These are phyloP conservation scores for Micractinium sp. DNA, from an alignment of 139 green algal species.

Conservation along the genomic window DNA sequence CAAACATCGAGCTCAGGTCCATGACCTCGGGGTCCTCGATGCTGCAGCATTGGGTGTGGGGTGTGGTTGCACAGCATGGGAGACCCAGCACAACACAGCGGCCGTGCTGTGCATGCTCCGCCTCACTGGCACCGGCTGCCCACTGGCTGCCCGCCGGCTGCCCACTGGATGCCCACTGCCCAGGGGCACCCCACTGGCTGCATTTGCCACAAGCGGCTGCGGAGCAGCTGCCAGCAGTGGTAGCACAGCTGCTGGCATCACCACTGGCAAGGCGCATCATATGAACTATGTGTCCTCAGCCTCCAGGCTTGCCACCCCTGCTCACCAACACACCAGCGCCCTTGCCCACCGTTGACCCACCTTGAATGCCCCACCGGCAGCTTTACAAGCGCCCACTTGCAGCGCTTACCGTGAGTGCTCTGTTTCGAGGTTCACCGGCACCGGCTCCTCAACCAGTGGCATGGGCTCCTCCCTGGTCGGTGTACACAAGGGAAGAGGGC, in stretches of 20 bases:
- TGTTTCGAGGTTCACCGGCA: neutral
- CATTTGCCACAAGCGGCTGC: neutral
- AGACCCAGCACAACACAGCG: neutral
- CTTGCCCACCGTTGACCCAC: too few species aligned
- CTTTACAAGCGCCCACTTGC: too few species aligned
- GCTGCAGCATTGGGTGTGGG: neutral
- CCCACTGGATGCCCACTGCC: too few species aligned
- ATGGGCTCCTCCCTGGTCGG: neutral
- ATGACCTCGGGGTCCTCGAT: constrained; percentile 9
- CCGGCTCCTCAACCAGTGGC: neutral
- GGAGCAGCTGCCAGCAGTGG: too few species aligned
- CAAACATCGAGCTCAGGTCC: constrained; percentile 1
- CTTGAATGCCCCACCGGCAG: neutral
- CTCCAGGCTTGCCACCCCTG: too few species aligned
- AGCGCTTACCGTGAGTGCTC: neutral
- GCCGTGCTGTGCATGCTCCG: neutral
- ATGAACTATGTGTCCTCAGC: too few species aligned
- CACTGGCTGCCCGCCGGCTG: too few species aligned
- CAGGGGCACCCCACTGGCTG: neutral
- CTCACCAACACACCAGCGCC: too few species aligned
- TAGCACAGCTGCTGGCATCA: too few species aligned
- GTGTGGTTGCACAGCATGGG: neutral
- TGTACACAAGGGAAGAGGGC: neutral
- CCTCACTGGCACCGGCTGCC: neutral
- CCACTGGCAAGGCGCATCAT: too few species aligned